phyloP scores from a whole-genome alignment of 1,284 basidiomycete genomes.

The Papiliotrema terrestris region DNA sequence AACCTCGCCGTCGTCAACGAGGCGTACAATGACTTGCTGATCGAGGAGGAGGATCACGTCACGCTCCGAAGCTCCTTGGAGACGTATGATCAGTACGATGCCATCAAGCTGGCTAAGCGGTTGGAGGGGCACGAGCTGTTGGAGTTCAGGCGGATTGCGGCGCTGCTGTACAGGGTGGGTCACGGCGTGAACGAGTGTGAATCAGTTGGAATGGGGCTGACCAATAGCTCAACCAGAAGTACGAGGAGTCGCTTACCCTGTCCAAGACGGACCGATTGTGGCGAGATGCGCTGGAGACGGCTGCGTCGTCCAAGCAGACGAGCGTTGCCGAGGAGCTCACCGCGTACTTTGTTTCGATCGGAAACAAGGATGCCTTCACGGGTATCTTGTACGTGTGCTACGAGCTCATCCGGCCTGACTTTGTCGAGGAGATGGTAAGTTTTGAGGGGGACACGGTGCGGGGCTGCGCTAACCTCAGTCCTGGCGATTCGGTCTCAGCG shows the following conservation, averaged over 20 bases:
- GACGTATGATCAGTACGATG: slow-evolving; percentile 97
- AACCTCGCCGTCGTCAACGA: slow-evolving; percentile 97
- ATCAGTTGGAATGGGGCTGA: neutral
- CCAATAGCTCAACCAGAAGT: slow-evolving; percentile 79
- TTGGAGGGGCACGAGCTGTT: slow-evolving; percentile 88
- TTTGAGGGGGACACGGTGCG: neutral
- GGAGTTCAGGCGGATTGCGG: slow-evolving; percentile 92
- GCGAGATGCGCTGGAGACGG: slow-evolving; percentile 93
- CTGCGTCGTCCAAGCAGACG: slow-evolving; percentile 70
- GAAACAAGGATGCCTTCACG: slow-evolving; percentile 96
- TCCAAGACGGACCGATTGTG: slow-evolving; percentile 95
- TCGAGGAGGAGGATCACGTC: slow-evolving; percentile 98
- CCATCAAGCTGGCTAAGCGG: slow-evolving; percentile 76
- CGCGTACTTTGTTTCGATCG: slow-evolving; percentile 92
- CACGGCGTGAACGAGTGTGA: neutral
- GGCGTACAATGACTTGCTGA: slow-evolving; percentile 92
- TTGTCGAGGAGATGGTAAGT: slow-evolving; percentile 76
- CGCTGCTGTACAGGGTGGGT: slow-evolving; percentile 86
- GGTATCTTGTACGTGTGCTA: slow-evolving; percentile 88
- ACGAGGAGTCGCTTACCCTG: slow-evolving; percentile 91
- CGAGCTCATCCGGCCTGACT: slow-evolving; percentile 83
- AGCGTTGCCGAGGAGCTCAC: slow-evolving; percentile 92
- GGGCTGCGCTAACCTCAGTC: slow-evolving; percentile 48
- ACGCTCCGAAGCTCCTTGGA: slow-evolving; percentile 94
- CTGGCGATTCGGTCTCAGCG: slow-evolving; percentile 91